These are phyloP conservation scores for Aspergillus indologenus DNA, from an alignment of 495 filamentous ascomycete genomes.

Conservation along the genomic window DNA sequence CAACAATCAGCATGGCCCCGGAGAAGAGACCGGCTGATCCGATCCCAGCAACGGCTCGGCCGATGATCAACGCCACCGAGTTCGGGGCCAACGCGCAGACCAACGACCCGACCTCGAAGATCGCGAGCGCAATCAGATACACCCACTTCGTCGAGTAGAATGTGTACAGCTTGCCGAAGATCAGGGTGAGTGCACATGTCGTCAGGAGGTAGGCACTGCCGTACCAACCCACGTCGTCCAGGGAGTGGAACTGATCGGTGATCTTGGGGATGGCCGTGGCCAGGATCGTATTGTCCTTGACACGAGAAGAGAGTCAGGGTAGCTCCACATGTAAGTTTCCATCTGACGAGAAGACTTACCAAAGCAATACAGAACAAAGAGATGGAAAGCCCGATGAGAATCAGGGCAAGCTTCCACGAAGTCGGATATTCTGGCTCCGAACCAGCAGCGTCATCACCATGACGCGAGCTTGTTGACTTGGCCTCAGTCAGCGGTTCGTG, in stretches of 20 bases:
- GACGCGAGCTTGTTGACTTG: slow-evolving; percentile 5
- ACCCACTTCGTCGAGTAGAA: slow-evolving; percentile 74
- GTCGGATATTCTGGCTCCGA: slow-evolving; percentile 46
- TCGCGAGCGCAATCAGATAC: slow-evolving; percentile 64
- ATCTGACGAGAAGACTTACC: slow-evolving; percentile 33
- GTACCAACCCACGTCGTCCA: slow-evolving; percentile 82
- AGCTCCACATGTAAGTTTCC: neutral
- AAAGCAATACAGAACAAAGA: slow-evolving; percentile 65
- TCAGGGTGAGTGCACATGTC: slow-evolving; percentile 65
- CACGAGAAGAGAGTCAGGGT: neutral
- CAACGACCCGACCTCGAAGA: slow-evolving; percentile 87
- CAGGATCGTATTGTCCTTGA: slow-evolving; percentile 71
- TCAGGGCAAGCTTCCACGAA: slow-evolving; percentile 49
- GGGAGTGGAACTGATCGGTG: slow-evolving; percentile 71
- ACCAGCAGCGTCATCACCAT: slow-evolving; percentile 28
- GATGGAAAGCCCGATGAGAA: slow-evolving; percentile 58
- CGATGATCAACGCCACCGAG: slow-evolving; percentile 73
- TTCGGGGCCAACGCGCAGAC: slow-evolving; percentile 76
- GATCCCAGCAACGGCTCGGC: slow-evolving; percentile 81
- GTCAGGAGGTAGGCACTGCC: slow-evolving; percentile 69
- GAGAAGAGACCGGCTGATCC: slow-evolving; percentile 81
- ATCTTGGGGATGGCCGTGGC: slow-evolving; percentile 83
- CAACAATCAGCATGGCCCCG: slow-evolving; percentile 76
- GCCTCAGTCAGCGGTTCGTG: slow-evolving; percentile 6
- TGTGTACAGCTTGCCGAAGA: slow-evolving; percentile 77